Evolutionary conservation across 176 grass and related monocot genomes (phyloP).

Genomic region (Thalia dealbata): DNA sequence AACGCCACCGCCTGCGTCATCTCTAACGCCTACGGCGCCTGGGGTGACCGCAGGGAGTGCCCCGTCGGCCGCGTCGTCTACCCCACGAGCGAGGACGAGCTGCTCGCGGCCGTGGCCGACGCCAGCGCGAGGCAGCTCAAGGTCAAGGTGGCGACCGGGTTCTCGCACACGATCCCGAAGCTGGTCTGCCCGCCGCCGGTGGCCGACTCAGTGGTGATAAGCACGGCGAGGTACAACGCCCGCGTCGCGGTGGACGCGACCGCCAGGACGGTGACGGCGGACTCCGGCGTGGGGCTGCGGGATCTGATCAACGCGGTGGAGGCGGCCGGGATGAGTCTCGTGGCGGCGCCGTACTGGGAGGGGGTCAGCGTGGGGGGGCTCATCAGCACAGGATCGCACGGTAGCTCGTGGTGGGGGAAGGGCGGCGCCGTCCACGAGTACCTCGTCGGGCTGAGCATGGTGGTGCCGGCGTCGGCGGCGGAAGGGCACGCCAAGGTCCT

Average conservation of each 20-base stretch:
- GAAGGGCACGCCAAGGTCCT: constrained; percentile 48
- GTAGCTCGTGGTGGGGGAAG: constrained; percentile 78
- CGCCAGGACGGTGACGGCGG: constrained; percentile 37
- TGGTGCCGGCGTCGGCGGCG: constrained; percentile 23
- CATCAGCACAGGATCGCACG: constrained; percentile 64
- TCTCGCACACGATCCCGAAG: constrained; percentile 74
- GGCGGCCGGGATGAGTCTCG: constrained; percentile 47
- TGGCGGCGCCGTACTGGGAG: constrained; percentile 70
- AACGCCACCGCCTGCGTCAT: constrained; percentile 30
- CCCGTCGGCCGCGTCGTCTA: constrained; percentile 31
- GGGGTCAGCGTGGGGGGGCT: constrained; percentile 67
- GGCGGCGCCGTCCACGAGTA: constrained; percentile 73
- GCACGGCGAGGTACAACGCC: constrained; percentile 22
- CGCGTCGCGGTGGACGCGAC: constrained; percentile 23
- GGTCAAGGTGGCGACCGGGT: constrained; percentile 61
- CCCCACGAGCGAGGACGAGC: constrained; percentile 49
- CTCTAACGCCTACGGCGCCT: constrained; percentile 69
- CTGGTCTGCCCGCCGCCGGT: constrained; percentile 45
- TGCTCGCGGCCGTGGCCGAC: constrained; percentile 44
- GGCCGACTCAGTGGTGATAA: constrained; percentile 22
- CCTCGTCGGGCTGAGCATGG: constrained; percentile 42
- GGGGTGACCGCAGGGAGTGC: constrained; percentile 59
- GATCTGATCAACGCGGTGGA: constrained; percentile 56
- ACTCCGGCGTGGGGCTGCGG: constrained; percentile 46
- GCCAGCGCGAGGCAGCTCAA: constrained; percentile 24